phyloP scores from a whole-genome alignment of 495 filamentous ascomycete genomes.

The Podospora fimiseda region DNA sequence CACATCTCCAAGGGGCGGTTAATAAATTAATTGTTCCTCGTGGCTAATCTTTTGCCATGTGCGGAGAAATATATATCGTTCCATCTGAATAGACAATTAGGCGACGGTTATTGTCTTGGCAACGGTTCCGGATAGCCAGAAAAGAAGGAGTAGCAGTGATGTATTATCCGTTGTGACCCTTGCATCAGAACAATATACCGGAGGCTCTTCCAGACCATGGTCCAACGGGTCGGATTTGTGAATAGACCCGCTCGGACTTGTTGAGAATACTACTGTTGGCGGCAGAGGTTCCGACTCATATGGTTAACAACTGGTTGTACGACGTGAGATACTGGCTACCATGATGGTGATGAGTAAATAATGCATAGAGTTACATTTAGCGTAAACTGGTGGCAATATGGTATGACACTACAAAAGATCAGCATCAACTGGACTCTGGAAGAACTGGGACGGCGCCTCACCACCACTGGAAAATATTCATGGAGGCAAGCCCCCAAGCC shows the following conservation, averaged over 20 bases:
- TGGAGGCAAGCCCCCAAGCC: no score
- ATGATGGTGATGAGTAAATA: no score
- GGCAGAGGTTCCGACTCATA: neutral
- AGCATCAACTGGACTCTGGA: no score
- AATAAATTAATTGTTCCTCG: neutral
- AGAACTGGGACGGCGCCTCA: no score
- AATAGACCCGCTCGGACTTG: neutral
- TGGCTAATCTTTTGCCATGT: conserved; percentile 2
- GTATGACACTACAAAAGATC: no score
- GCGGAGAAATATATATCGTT: neutral
- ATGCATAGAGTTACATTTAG: no score
- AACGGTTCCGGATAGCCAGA: conserved; percentile 6
- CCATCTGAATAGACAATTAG: conserved; percentile 3
- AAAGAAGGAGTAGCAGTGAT: neutral
- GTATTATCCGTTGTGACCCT: neutral
- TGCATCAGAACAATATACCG: neutral
- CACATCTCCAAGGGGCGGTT: neutral
- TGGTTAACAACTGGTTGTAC: neutral
- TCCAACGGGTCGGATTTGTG: neutral
- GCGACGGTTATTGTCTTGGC: conserved; percentile 17
- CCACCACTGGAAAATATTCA: no score
- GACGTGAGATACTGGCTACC: no score
- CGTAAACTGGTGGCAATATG: no score
- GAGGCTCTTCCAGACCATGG: neutral
- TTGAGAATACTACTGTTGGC: neutral